Base-by-base conservation (phyloP, 768 basidiomycete species). In the Boletellus ananas region DNA sequence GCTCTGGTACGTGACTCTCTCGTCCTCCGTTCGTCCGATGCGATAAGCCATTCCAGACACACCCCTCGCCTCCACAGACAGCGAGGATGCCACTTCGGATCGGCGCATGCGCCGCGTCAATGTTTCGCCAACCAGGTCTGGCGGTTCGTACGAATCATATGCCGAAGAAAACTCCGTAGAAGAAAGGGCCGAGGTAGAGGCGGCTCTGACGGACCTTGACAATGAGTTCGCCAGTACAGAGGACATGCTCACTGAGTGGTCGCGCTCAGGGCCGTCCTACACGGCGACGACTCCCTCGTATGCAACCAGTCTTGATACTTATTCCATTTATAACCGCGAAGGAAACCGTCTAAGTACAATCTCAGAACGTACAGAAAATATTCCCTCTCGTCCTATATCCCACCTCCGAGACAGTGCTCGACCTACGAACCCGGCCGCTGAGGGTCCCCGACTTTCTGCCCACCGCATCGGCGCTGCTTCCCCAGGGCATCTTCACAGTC, bases 351-450 rank as follows among this genome's bases (percentile, higher is more conserved):
- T 91, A 17, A 91, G 89, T 61, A 84, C 79, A 3, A 92, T 92
- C 51, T 80, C 87, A 3, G 90, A 92, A 63, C 78, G 76, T 40
- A 89, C 86, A 1, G 90, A 92, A 67, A 81, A 85, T 29, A 71
- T 74, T 2, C 68, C 70, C 0, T 78, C 85, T 1, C 80, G 87
- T 25, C 87, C 87, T 0, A 59, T 65, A 6, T 79, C 79, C 4
- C 62, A 70, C 48, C 77, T 81, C 34, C 62, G 65, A 14, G 64
- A 58, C 33, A 52, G 41, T 37, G 51, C 53, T 29, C 64, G 64
- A 47, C 73, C 68, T 29, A 58, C 62, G 10, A 77, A 69, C 56
- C 69, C 70, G 29, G 70, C 75, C 35, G 72, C 74, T 18, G 79
- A 81, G 43, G 72, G 66, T 18, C 65, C 71, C 39, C 73, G 78